Conservation (phyloP, 176 grass and related monocot genomes). For the Aegilops longissima region DNA sequence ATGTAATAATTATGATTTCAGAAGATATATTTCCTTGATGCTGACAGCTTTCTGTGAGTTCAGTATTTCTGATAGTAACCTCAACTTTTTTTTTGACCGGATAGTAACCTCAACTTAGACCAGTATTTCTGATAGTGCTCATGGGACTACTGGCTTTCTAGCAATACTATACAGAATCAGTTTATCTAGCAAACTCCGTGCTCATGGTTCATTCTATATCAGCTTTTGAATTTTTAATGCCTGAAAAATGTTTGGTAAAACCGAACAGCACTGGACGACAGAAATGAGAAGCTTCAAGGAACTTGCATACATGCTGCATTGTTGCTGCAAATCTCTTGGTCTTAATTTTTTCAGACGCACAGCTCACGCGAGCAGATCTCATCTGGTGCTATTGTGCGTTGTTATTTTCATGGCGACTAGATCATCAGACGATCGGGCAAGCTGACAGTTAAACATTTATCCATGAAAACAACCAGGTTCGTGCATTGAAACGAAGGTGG, state of each 20-base stretch:
- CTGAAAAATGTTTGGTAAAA: not conserved
- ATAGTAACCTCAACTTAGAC: not conserved
- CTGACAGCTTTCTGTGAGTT: not conserved
- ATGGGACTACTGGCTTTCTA: not conserved
- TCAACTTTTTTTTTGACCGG: too few relatives aligned
- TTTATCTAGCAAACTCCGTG: not conserved
- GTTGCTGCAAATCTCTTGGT: conserved; percentile 21
- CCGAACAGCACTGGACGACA: conserved; percentile 9
- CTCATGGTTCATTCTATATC: not conserved
- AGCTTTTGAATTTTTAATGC: not conserved
- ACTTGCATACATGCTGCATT: conserved; percentile 14
- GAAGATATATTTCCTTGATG: not conserved
- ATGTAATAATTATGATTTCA: not conserved
- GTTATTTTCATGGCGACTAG: conserved; percentile 12
- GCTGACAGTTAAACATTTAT: not conserved
- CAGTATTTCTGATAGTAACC: not conserved
- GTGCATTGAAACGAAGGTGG: not conserved
- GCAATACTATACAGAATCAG: not conserved
- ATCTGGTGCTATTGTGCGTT: not conserved
- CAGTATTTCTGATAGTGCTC: too few relatives aligned
- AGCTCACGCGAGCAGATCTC: conserved; percentile 34
- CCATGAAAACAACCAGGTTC: not conserved
- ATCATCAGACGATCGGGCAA: not conserved
- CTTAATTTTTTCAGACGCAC: conserved; percentile 20
- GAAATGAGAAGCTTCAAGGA: conserved; percentile 38